Base-by-base conservation (phyloP, 1,284 basidiomycete species). In the Vanrija sp. region DNA sequence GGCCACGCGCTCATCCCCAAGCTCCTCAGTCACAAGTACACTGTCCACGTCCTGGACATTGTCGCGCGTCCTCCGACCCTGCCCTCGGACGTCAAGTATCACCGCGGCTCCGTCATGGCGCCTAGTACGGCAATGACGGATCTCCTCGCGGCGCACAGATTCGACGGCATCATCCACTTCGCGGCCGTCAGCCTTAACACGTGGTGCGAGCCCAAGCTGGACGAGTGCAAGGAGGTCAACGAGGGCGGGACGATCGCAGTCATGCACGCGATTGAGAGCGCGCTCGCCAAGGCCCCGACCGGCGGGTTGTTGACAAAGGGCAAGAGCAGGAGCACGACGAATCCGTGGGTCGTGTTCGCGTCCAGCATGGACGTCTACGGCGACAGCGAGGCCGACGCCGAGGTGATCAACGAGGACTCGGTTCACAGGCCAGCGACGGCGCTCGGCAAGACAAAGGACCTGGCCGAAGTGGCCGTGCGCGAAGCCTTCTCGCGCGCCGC, bases 141-240 rank as follows among this genome's bases (percentile, higher is more conserved):
- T 25, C 50, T 62, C 6, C 56, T 65, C 7, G 18, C 8, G 4
- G 16, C 38, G 16, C 24, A 50, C 20, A 36, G 36, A 37, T 69
- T 67, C 35, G 57, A 62, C 35, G 75, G 75, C 6, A 58, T 76
- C 18, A 56, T 76, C 14, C 69, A 76, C 56, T 68, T 76, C 39
- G 73, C 69, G 1, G 69, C 62, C 24, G 57, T 75, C 12, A 63
- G 66, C 8, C 61, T 72, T 19, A 65, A 71, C 12, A 49, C 59
- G 5, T 72, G 69, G 71, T 75, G 73, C 45, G 53, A 59, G 10
- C 56, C 67, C 9, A 68, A 71, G 46, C 54, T 61, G 18, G 62
- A 58, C 1, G 67, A 66, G 24, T 75, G 73, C 50, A 44, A 53
- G 25, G 52, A 60, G 15, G 62, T 71, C 47, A 73, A 74, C 38